Evolutionary conservation across 2,329 filamentous ascomycete species (phyloP), one percentile per base, ranked within the genome.

Genomic region (Beauveria scarabaeidicola): DNA sequence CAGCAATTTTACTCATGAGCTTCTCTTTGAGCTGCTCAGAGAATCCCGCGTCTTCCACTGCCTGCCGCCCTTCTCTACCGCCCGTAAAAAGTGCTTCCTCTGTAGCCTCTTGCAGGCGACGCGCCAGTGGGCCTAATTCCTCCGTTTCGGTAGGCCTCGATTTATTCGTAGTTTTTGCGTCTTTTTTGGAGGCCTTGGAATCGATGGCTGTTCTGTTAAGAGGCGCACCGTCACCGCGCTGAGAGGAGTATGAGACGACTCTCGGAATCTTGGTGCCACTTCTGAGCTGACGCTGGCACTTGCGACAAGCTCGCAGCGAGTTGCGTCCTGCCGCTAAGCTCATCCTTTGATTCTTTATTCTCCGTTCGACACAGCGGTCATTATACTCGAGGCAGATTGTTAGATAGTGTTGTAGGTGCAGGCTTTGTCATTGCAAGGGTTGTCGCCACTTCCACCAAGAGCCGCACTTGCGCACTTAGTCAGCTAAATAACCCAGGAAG

Each of bases 41-140:
- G 71, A 88, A 87, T 6, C 83, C 83, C 8, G 83, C 82, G 61
- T 87, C 81, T 65, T 85, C 78, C 23, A 87, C 72, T 5, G 84
- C 82, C 27, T 77, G 80, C 46, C 77, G 77, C n/a, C 84, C 83
- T 13, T 83, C 78, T 59, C 75, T 74, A n/a, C 84, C 83, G 36
- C 82, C 83, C 1, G 78, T 80, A 29, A 83, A 66, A 0, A 88
- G 73, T 1, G 79, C 81, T 57, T 87, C 83, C 64, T 87, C 84
- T 1, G 85, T 87, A 1, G 85, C 84, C 66, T 86, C 77, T 61
- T 82, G 74, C 9, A 88, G 75, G 17, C 82, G 81, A 41, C 81
- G 77, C 9, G 81, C 73, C 79, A 87, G 78, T 25, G 79, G 71
- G 1, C 81, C 79, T 3, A 61, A 63, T 50, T 71, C 68, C 1